Evolutionary conservation across 1,284 basidiomycete genomes (phyloP).

Genomic region (Melampsora americana): DNA sequence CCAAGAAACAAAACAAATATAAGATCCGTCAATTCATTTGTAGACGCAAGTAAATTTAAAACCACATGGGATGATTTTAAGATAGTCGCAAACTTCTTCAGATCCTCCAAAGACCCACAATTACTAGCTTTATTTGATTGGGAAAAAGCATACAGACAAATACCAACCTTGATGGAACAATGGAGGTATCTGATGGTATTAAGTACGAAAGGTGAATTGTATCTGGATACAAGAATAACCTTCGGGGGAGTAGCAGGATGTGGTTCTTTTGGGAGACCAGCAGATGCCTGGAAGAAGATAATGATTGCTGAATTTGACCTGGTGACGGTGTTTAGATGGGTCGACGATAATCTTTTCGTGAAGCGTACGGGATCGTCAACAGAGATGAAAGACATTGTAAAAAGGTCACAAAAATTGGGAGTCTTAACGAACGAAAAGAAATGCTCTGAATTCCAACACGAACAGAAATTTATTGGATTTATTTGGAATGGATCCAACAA

Average conservation of each 20-base stretch:
- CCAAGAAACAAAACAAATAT: neutral
- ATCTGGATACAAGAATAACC: neutral
- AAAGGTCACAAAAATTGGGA: neutral
- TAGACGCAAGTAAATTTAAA: neutral
- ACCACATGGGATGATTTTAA: no score
- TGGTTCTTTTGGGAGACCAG: no score
- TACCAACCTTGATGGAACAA: neutral
- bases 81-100: no score
- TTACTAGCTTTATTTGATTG: no score
- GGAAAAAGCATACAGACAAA: no score
- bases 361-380: neutral
- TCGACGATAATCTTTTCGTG: no score
- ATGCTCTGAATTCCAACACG: neutral
- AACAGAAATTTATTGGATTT: no score
- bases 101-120: no score
- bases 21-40: conserved; percentile 2
- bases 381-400: neutral
- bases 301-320: no score
- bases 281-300: no score
- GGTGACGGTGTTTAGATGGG: no score
- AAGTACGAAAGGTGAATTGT: neutral
- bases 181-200: neutral
- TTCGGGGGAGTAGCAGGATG: conserved; percentile 1
- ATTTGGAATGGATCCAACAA: conserved; percentile 2
- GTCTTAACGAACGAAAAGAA: conserved; percentile 4